Evolutionary conservation across 345 rosid genomes (phyloP).

Genomic region (Eucalyptus camaldulensis): DNA sequence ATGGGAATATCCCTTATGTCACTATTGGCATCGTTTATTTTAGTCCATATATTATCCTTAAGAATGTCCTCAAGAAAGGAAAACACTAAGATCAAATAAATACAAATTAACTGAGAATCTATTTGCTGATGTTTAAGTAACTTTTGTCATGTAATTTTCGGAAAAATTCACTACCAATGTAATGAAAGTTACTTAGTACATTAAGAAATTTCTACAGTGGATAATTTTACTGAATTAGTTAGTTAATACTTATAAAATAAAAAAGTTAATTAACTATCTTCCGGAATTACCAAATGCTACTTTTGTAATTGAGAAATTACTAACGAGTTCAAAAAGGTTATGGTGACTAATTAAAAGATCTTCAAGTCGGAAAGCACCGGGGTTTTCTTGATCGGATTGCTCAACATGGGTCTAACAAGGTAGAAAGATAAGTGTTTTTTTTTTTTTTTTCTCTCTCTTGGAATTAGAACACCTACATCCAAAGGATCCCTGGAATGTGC

Average conservation of each 20-base stretch:
- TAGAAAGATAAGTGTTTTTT: rapidly evolving
- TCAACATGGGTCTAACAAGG: not conserved
- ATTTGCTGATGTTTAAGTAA: not conserved
- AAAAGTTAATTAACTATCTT: no score
- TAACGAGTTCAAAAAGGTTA: not conserved
- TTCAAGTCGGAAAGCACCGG: not conserved
- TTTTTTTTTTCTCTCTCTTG: no score
- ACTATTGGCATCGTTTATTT: no score
- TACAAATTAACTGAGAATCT: not conserved
- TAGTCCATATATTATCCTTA: no score
- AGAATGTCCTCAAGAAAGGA: not conserved
- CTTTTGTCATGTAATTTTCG: not conserved
- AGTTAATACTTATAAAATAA: no score
- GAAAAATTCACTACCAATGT: not conserved
- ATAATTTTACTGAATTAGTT: not conserved
- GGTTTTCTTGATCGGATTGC: not conserved
- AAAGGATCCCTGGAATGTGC: not conserved
- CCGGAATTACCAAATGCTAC: not conserved
- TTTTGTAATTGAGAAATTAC: not conserved
- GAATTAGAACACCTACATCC: not conserved
- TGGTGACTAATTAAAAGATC: not conserved
- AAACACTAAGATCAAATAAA: not conserved
- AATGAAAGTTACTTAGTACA: not conserved
- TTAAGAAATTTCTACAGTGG: not conserved
- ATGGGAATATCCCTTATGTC: no score